Percentiles rank a stretch among this genome's conserved stretches.
These are phyloP conservation scores for Hymenoscyphus salicellus DNA, from an alignment of 2,329 filamentous ascomycete genomes.

Conservation along the genomic window DNA sequence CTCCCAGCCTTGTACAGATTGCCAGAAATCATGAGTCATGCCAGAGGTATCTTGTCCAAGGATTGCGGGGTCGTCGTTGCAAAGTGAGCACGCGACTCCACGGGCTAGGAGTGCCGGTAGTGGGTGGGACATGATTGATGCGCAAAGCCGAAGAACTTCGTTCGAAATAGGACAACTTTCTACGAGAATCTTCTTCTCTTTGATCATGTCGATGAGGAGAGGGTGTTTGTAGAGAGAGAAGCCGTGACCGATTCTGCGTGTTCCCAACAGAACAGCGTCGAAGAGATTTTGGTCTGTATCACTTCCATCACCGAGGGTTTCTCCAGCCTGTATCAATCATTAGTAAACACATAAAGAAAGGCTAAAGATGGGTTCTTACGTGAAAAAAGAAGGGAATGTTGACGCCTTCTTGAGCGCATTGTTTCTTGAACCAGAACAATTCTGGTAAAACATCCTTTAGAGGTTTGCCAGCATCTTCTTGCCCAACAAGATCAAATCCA, in stretches of 20 bases:
- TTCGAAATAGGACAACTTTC: conserved; percentile 92
- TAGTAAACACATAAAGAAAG: background rate
- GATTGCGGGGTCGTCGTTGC: conserved; percentile 88
- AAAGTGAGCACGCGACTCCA: conserved; percentile 78
- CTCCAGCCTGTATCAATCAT: conserved; percentile 57
- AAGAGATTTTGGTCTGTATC: conserved; percentile 78
- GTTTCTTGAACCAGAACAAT: conserved; percentile 89
- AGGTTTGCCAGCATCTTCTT: conserved; percentile 76
- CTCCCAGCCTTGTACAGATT: conserved; percentile 85
- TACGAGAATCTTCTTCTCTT: conserved; percentile 80
- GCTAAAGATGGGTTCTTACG: conserved; percentile 15
- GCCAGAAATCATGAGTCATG: conserved; percentile 92
- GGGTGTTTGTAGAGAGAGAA: conserved; percentile 91
- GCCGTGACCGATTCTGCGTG: conserved; percentile 83
- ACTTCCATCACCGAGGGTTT: conserved; percentile 77
- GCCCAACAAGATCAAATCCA: conserved; percentile 86
- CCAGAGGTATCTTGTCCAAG: conserved; percentile 78
- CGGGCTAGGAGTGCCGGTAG: conserved; percentile 80
- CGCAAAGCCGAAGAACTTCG: conserved; percentile 77
- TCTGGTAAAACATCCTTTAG: conserved; percentile 76
- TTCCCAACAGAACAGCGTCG: conserved; percentile 82
- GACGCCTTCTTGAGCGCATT: conserved; percentile 72
- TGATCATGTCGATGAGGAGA: conserved; percentile 81
- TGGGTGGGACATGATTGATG: conserved; percentile 73
- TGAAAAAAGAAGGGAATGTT: conserved; percentile 95